phyloP scores from a whole-genome alignment of 441 rosid species.

The Populus hybrid region DNA sequence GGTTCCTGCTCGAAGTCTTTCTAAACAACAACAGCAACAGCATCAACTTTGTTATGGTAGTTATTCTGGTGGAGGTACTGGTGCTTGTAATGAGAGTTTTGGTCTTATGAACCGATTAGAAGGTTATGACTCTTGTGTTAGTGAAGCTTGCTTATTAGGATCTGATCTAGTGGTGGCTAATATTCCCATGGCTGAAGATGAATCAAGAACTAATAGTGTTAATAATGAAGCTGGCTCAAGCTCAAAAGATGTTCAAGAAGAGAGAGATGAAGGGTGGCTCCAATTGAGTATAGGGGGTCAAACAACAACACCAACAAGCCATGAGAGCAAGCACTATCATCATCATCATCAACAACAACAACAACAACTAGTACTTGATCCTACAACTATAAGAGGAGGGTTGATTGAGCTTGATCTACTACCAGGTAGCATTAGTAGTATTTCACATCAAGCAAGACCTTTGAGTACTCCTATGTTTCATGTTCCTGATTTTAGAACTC shows the following conservation, averaged over 20 bases:
- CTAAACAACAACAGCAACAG: constrained; percentile 24
- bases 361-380: constrained; percentile 26
- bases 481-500: constrained; percentile 34
- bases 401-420: constrained; percentile 76
- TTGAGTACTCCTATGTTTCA: constrained; percentile 21
- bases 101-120: constrained; percentile 42
- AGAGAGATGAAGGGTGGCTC: constrained; percentile 67
- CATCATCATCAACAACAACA: constrained; percentile 13
- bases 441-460: constrained; percentile 30
- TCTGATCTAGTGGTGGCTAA: constrained; percentile 41
- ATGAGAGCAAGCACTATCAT: constrained; percentile 30
- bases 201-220: constrained; percentile 63
- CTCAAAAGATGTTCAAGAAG: constrained; percentile 39
- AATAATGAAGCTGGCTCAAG: constrained; percentile 48
- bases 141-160: constrained; percentile 39
- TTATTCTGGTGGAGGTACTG: constrained; percentile 21
- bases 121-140: constrained; percentile 36
- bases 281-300: constrained; percentile 67
- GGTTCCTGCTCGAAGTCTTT: constrained; percentile 56
- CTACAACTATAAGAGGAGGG: constrained; percentile 33
- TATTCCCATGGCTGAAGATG: constrained; percentile 80
- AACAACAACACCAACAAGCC: constrained; percentile 12
- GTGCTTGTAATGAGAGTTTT: constrained; percentile 16
- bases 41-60: constrained; percentile 31
- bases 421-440: constrained; percentile 35